phyloP scores from a whole-genome alignment of 2,329 filamentous ascomycete genomes.

The Calonectria montana region DNA sequence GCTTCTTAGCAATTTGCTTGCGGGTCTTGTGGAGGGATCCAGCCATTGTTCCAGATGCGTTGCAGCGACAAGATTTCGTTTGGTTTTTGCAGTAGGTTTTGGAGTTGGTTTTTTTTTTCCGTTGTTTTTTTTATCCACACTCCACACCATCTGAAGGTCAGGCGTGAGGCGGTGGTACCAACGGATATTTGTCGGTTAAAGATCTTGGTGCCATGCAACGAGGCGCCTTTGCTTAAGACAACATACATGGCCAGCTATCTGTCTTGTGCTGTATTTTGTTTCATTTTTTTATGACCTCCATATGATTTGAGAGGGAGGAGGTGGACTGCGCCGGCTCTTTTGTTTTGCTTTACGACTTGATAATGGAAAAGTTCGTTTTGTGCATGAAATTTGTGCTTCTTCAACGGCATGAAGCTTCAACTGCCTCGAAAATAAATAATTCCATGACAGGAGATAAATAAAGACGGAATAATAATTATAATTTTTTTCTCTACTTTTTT shows the following conservation, averaged over 20 bases:
- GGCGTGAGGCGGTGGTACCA: constrained; percentile 3
- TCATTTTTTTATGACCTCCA: neutral
- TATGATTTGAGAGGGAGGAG: no score
- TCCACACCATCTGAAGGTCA: neutral
- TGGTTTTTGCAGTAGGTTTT: constrained; percentile 22
- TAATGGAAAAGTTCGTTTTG: no score
- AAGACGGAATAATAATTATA: no score
- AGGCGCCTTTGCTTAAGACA: neutral
- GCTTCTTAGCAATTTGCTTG: constrained; percentile 92
- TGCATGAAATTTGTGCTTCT: no score
- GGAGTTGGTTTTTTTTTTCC: constrained; percentile 32
- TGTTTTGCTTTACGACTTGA: no score
- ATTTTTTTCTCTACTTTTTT: no score
- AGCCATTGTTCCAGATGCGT: constrained; percentile 68
- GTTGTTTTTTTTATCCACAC: constrained; percentile 25
- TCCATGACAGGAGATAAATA: no score
- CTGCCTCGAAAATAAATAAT: no score
- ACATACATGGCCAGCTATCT: neutral
- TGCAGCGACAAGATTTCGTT: constrained; percentile 2
- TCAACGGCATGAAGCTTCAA: no score
- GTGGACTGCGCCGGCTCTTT: no score
- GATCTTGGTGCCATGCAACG: neutral
- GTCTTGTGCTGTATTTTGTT: neutral
- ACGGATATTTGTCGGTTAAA: constrained; percentile 34
- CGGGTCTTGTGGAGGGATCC: constrained; percentile 83